phyloP scores from a whole-genome alignment of 208 protist species.

The Trypanosoma congolense region DNA sequence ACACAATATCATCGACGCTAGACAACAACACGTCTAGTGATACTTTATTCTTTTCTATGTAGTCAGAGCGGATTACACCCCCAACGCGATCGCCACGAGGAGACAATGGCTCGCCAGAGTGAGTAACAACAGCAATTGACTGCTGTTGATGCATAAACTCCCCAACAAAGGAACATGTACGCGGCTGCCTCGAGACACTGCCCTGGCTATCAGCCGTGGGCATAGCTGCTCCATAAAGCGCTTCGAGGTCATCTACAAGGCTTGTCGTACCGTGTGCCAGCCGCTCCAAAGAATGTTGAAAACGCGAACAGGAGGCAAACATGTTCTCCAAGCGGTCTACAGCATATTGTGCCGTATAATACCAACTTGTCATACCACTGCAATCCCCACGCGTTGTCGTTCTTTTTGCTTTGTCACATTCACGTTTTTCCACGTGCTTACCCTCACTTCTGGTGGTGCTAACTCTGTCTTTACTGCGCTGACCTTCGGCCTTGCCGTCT shows the following conservation, averaged over 20 bases:
- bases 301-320: constrained; percentile 29
- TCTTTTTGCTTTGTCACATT: background rate
- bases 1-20: constrained; percentile 86
- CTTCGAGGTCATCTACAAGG: constrained; percentile 17
- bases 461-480: background rate
- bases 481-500: background rate
- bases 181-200: constrained; percentile 29
- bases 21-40: constrained; percentile 77
- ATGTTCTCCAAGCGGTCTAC: constrained; percentile 32
- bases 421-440: background rate
- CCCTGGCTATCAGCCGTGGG: constrained; percentile 17
- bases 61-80: constrained; percentile 49
- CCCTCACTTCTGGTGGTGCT: too few species aligned
- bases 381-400: background rate
- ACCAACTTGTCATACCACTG: constrained; percentile 18
- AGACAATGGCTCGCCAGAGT: constrained; percentile 71
- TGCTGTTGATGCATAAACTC: constrained; percentile 65
- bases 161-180: constrained; percentile 51
- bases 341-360: constrained; percentile 27
- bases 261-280: constrained; percentile 13
- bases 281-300: constrained; percentile 1
- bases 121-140: constrained; percentile 58
- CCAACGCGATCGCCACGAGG: constrained; percentile 73
- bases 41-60: constrained; percentile 63
- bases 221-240: background rate